These are phyloP conservation scores for Leishmania amazonensis DNA, from an alignment of 208 protist species.

Conservation along the genomic window DNA sequence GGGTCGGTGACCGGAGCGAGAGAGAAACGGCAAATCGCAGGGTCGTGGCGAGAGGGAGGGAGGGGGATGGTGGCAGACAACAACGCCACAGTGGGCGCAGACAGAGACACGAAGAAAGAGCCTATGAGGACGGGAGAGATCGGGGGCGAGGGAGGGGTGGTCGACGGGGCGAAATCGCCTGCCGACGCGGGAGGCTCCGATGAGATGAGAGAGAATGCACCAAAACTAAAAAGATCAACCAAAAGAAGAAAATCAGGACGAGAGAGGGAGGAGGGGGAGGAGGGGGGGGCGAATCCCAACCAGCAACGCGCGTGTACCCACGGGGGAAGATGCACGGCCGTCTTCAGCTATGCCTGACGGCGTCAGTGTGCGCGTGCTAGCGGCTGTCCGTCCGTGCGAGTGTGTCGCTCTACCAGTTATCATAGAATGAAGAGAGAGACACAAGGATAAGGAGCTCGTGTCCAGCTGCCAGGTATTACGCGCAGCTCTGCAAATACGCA, in stretches of 20 bases:
- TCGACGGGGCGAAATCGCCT: background rate
- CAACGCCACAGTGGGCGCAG: background rate
- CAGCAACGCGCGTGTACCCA: background rate
- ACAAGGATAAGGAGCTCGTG: background rate
- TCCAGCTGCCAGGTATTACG: background rate
- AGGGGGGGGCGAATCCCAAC: background rate
- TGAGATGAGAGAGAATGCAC: background rate
- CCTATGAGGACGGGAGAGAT: background rate
- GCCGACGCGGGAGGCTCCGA: background rate
- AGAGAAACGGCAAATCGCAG: background rate
- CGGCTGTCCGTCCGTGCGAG: background rate
- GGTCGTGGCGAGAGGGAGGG: background rate
- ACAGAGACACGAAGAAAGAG: background rate
- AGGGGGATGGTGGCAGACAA: background rate
- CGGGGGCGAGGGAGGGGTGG: background rate
- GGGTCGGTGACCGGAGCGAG: background rate
- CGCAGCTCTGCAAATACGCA: background rate
- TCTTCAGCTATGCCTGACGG: background rate
- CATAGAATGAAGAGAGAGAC: background rate
- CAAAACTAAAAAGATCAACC: background rate
- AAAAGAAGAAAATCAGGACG: background rate
- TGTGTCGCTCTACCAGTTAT: background rate
- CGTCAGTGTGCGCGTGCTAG: background rate
- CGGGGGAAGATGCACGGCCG: background rate
- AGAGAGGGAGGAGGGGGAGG: background rate